Base-by-base conservation (phyloP, 2,329 filamentous ascomycete species). In the Colletotrichum sp. region DNA sequence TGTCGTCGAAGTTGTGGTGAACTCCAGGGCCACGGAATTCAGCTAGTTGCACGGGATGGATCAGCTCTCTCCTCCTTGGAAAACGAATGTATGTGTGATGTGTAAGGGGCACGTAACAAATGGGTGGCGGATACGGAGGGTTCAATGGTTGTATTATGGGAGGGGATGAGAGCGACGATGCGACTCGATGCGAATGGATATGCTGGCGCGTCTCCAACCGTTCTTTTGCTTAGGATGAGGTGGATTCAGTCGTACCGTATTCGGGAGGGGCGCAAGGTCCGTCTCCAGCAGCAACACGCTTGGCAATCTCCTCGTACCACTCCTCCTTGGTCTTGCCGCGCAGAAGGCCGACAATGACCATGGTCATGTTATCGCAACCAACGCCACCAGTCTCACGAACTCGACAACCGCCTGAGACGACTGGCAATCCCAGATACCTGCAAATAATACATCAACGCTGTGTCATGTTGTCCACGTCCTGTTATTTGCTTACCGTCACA, bases 361-460 rank as follows among this genome's bases (percentile, higher is more conserved):
- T 98, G 80, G 97, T 99, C 97, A 99, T 99, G 89, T 99, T 99
- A 89, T 99, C 97, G 85, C 97, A 99, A 77, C 97, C 97, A 77
- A 99, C 96, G 78, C 97, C 97, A 71, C 97, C 97, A 36, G 96
- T 98, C 87, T 99, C 97, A 98, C 97, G 83, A 99, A 99, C 86
- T 99, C 97, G 80, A 98, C 89, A 39, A 99, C 97, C 52, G 96
- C 95, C 88, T 99, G 97, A 61, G 97, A 99, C 72, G 97, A 98
- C 85, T 98, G 97, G 85, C 97, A 98, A 87, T 99, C 97, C 97
- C 97, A 99, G 85, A 99, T 99, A 85, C 97, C 97, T 99, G 82
- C 25, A 80, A 58, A 71, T 65, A 36, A 30, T 8, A 25, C n/a
- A 48, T 77, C 67, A 77, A 62, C 34, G 39, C 22, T 25, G 32